Evolutionary conservation across 2,329 filamentous ascomycete species (phyloP), one percentile per base, ranked within the genome.

Genomic region (Aspergillus carbonarius): DNA sequence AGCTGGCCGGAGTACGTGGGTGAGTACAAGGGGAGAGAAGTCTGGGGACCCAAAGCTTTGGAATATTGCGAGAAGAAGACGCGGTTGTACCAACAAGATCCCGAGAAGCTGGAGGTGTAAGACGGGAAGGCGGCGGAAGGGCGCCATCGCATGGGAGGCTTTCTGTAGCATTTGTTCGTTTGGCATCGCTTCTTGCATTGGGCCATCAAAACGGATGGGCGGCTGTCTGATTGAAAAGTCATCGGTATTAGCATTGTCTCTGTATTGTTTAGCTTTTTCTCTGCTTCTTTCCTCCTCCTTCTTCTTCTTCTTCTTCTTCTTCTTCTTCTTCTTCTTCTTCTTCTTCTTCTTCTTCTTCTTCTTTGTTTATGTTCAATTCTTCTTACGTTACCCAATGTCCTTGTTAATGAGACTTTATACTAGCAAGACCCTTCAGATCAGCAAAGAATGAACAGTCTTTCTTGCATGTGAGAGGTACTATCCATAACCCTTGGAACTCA

Each of bases 1-100:
- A 79, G 74, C 23, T 81, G 79, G 79, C 77, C 78, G 6, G 73
- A 76, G 4, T 74, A 76, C 42, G 75, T 80, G 58, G 72, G 72
- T 15, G 68, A 70, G 44, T 81, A 81, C 58, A 81, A 81, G 57
- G 79, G 79, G 4, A 70, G 72, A 37, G 70, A 72, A 25, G 68
- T 77, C 34, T 81, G 79, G 79, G 79, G 76, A 7, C 64, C 63
- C 2, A 74, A 68, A 17, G 72, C 76, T 4, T 54, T 77, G 58
- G 73, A 75, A 32, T 77, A 70, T 53, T 75, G 74, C 60, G 66
- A 70, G 39, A 66, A 64, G 57, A 70, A 50, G 47, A 59, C 37
- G 13, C 55, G 64, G 44, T 57, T 59, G 47, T 55, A 60, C 9
- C 60, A 57, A 48, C 32, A 50, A 27, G 57, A 56, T 5, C 27